phyloP scores from a whole-genome alignment of 257 asterid species.

The Striga asiatica region DNA sequence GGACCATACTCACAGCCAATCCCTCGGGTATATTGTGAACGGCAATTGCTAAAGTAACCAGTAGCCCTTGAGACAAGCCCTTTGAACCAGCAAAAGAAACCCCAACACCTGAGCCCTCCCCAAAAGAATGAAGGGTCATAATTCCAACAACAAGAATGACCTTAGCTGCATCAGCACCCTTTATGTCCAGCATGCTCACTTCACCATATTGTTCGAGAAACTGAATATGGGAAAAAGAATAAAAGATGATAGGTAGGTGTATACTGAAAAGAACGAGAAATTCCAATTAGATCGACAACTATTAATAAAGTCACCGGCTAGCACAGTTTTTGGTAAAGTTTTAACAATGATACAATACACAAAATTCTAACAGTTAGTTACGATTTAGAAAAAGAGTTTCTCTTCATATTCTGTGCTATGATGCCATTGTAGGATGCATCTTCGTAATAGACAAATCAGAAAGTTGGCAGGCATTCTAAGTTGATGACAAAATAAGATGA shows the following conservation, averaged over 20 bases:
- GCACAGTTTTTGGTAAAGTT: no score
- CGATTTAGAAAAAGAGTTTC: no score
- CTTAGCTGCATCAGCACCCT: constrained; percentile 98
- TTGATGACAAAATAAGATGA: no score
- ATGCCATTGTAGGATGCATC: no score
- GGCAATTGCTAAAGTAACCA: constrained; percentile 97
- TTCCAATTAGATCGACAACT: not conserved
- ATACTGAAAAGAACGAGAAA: not conserved
- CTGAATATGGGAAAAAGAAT: constrained; percentile 27
- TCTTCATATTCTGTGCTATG: no score
- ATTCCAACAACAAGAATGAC: constrained; percentile 91
- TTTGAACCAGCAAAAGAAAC: constrained; percentile 98
- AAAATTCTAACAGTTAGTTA: no score
- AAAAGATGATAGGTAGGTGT: not conserved
- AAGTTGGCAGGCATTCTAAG: no score
- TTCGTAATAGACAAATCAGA: no score
- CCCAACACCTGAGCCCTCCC: constrained; percentile 99
- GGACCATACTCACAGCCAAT: constrained; percentile 98
- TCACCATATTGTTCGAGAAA: constrained; percentile 92
- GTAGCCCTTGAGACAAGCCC: constrained; percentile 85
- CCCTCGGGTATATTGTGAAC: constrained; percentile 99
- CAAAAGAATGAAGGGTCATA: constrained; percentile 98
- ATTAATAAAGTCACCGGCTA: no score
- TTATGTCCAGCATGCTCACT: constrained; percentile 96
- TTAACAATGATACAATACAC: no score